phyloP scores from a whole-genome alignment of 257 asterid species.

The Solanum pimpinellifolium region DNA sequence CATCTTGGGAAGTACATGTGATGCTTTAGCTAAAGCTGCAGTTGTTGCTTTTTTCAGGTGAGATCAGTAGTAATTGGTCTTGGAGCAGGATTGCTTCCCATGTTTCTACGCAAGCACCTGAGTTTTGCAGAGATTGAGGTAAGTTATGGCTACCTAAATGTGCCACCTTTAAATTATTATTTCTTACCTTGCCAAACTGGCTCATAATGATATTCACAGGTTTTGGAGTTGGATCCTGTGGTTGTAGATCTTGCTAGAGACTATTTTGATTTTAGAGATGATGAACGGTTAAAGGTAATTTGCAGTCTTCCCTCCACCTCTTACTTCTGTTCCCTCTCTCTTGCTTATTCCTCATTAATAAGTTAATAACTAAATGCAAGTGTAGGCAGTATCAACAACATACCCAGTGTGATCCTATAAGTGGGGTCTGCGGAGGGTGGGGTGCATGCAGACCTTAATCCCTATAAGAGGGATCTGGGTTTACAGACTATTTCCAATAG shows the following conservation, averaged over 20 bases:
- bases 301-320: background rate
- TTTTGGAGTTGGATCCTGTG: constrained; percentile 70
- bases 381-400: background rate
- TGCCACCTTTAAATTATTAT: background rate
- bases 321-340: background rate
- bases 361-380: background rate
- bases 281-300: constrained; percentile 54
- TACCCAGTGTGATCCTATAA: background rate
- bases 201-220: constrained; percentile 37
- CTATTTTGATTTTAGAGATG: constrained; percentile 60
- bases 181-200: background rate
- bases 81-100: constrained; percentile 96
- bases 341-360: background rate
- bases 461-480: background rate
- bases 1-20: background rate
- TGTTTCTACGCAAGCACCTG: constrained; percentile 63
- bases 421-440: background rate
- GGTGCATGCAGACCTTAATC: background rate
- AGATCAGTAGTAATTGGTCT: constrained; percentile 75
- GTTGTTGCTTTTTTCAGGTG: constrained; percentile 31
- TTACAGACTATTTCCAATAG: accelerated
- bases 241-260: constrained; percentile 65
- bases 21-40: background rate
- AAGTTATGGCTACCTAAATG: background rate
- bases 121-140: constrained; percentile 61